Evolutionary conservation across 257 asterid genomes (phyloP).

Genomic region (Ballota nigra): DNA sequence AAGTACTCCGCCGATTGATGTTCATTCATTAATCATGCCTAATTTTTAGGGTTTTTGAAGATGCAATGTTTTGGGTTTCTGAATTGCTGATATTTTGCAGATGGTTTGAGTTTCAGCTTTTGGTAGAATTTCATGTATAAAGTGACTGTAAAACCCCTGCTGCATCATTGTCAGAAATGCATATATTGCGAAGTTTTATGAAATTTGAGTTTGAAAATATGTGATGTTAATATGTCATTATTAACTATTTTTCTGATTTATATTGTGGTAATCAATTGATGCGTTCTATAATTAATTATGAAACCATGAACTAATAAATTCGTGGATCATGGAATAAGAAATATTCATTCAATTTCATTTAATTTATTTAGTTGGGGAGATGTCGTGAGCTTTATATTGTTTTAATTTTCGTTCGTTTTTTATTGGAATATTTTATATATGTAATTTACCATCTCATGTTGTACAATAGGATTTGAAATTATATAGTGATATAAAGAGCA

Average conservation of each 20-base stretch:
- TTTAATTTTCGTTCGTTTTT: too few relatives aligned
- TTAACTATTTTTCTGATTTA: background rate
- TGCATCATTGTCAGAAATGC: background rate
- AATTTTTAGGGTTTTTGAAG: background rate
- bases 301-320: too few relatives aligned
- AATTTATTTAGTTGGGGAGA: too few relatives aligned
- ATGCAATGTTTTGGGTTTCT: background rate
- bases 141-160: background rate
- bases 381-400: too few relatives aligned
- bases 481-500: too few relatives aligned
- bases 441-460: too few relatives aligned
- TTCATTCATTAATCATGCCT: background rate
- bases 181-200: background rate
- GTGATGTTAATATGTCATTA: background rate
- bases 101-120: background rate
- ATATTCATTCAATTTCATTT: too few relatives aligned
- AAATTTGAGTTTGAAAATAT: background rate
- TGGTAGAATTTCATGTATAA: background rate
- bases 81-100: background rate
- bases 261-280: background rate
- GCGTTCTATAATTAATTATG: too few relatives aligned
- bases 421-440: too few relatives aligned
- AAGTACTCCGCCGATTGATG: background rate
- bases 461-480: too few relatives aligned
- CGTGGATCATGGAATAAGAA: too few relatives aligned